Evolutionary conservation across 306 rosid species (phyloP), one percentile per base, ranked within the genome.

Genomic region (Albizia julibrissin): DNA sequence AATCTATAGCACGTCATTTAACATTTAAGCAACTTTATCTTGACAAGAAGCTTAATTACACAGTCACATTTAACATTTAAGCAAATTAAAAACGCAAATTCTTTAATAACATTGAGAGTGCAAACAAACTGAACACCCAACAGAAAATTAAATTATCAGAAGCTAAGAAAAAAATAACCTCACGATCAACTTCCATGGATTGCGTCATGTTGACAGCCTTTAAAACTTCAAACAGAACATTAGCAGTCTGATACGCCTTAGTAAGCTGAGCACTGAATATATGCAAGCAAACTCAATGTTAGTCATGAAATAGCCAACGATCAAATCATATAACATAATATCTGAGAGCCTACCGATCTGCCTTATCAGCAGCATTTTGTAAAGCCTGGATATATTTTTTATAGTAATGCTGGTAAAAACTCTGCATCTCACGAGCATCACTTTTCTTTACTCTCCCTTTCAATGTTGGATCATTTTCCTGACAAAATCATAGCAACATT

Each of bases 401-500:
- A 91, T 95, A 95, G 88, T 95, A 95, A 80, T 92, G 98, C 83
- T 93, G 98, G 84, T 95, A 95, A 87, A 89, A 95, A 85, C 97
- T 93, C 87, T 95, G 99, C 99, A 95, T 93, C 91, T 95, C 99
- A 31, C 97, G 98, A n/a, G 99, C 98, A 88, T 95, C 99, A 80
- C 99, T 95, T 86, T 93, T 91, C 85, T 95, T 95, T 29, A 95
- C 91, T 84, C 99, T 92, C 79, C 98, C 99, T 87, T 87, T 93
- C 81, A 95, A 83, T 33, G 98, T 95, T 34, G 99, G 99, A 91
- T 95, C 98, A 87, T 95, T 93, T 83, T 95, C 99, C 99, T 95
- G 83, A 40, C 59, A 80, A 67, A 83, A 9, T 47, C 14, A 46
- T 39, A 13, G 64, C 37, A 73, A 40, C 47, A 76, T 76, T 62